Evolutionary conservation across 2,329 filamentous ascomycete species (phyloP).

Genomic region (Pseudocercospora macadamiae): DNA sequence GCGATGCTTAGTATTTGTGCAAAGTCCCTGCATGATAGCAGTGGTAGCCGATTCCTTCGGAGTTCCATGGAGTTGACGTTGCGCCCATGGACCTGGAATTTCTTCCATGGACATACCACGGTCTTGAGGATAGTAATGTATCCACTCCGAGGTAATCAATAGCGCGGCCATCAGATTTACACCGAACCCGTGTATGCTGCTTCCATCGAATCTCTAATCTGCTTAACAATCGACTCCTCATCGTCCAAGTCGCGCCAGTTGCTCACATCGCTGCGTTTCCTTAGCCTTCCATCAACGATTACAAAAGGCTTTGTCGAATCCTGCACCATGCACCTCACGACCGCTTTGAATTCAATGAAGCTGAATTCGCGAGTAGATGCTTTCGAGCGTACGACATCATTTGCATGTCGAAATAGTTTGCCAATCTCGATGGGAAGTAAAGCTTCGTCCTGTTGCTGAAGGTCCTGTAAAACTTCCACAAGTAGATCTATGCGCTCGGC

Average conservation of each 20-base stretch:
- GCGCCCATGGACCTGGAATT: too few species aligned
- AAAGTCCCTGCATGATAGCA: too few species aligned
- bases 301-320: not conserved
- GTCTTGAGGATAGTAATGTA: too few species aligned
- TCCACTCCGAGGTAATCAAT: too few species aligned
- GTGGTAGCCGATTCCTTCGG: too few species aligned
- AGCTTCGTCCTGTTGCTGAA: too few species aligned
- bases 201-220: not conserved
- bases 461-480: not conserved
- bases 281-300: not conserved
- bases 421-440: not conserved
- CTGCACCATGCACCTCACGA: constrained; percentile 5
- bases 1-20: too few species aligned
- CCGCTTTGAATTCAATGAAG: constrained; percentile 5
- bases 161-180: too few species aligned
- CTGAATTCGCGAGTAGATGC: not conserved
- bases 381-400: too few species aligned
- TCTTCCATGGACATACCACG: too few species aligned
- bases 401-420: not conserved
- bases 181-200: not conserved
- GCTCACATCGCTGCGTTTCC: not conserved
- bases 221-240: constrained; percentile 1
- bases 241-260: not conserved
- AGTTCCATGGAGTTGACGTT: too few species aligned
- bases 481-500: not conserved